These are phyloP conservation scores for Multifurca ochricompacta DNA, from an alignment of 768 basidiomycete genomes.

Conservation along the genomic window DNA sequence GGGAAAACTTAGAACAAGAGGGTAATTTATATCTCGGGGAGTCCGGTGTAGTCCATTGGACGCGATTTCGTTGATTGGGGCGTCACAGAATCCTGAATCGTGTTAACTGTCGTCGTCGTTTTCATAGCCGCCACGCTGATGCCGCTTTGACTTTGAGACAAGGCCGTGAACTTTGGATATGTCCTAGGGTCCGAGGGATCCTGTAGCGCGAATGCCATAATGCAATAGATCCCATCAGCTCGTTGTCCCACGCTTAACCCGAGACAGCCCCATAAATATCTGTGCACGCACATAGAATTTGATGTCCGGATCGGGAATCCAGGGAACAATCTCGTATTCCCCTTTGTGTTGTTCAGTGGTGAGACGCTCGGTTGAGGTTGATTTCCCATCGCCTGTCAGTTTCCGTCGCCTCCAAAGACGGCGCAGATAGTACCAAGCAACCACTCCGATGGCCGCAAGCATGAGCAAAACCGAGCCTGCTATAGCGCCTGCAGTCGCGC, in stretches of 20 bases:
- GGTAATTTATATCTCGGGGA: neutral
- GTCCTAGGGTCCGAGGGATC: slow-evolving; percentile 3
- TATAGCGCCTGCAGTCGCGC: neutral
- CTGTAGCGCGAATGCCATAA: neutral
- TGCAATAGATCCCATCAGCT: neutral
- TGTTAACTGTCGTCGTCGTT: neutral
- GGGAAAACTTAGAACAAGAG: neutral
- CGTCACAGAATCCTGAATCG: too few relatives aligned
- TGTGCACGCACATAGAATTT: neutral
- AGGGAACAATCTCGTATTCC: neutral
- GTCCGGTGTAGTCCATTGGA: neutral
- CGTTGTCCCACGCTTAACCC: too few relatives aligned
- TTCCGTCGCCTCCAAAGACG: neutral
- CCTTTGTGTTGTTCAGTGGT: neutral
- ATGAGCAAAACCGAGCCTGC: neutral
- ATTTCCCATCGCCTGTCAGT: neutral
- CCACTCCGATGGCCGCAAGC: neutral
- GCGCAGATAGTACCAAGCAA: neutral
- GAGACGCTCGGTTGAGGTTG: too few relatives aligned
- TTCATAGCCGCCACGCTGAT: neutral
- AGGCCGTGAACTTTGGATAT: neutral
- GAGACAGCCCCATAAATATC: neutral
- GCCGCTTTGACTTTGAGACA: neutral
- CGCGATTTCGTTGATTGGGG: neutral
- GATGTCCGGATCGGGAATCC: neutral